Percentiles rank a stretch among this genome's conserved stretches.
Conservation (phyloP, 176 grass and related monocot genomes). For the Canna indica region DNA sequence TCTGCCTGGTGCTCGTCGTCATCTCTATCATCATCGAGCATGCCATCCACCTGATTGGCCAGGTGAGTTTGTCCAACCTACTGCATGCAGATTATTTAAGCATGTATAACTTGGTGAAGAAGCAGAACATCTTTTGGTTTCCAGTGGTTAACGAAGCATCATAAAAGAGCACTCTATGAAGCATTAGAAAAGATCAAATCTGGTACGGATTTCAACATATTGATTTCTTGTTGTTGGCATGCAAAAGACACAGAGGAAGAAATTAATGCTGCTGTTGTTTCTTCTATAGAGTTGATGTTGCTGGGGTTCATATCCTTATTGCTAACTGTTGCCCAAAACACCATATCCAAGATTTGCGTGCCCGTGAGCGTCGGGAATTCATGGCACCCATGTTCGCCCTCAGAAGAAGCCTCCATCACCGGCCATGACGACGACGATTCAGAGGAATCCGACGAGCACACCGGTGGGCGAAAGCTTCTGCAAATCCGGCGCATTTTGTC, state of each 20-base stretch:
- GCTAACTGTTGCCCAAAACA: not conserved
- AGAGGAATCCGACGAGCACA: not conserved
- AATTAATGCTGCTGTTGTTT: not conserved
- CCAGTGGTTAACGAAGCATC: constrained; percentile 14
- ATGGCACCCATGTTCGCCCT: constrained; percentile 15
- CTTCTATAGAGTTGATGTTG: constrained; percentile 5
- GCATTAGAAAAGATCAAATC: constrained; percentile 22
- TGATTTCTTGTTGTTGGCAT: not conserved
- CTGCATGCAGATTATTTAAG: not conserved
- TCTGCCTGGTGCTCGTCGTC: constrained; percentile 11
- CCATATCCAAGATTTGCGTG: constrained; percentile 11
- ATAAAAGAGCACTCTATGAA: constrained; percentile 8
- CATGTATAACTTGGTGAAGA: no score
- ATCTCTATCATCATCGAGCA: constrained; percentile 14
- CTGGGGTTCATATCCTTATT: constrained; percentile 19
- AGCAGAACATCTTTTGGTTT: no score
- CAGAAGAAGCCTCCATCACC: not conserved
- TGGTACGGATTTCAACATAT: not conserved
- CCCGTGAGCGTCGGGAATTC: not conserved
- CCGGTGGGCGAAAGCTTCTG: not conserved
- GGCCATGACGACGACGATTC: not conserved
- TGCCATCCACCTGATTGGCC: constrained; percentile 9
- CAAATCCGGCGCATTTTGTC: constrained; percentile 6
- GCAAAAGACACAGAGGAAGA: not conserved
- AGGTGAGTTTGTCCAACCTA: not conserved